Evolutionary conservation across 139 green algal genomes (phyloP), one percentile per base, ranked within the genome.

Genomic region (Coccomyxa sp.): DNA sequence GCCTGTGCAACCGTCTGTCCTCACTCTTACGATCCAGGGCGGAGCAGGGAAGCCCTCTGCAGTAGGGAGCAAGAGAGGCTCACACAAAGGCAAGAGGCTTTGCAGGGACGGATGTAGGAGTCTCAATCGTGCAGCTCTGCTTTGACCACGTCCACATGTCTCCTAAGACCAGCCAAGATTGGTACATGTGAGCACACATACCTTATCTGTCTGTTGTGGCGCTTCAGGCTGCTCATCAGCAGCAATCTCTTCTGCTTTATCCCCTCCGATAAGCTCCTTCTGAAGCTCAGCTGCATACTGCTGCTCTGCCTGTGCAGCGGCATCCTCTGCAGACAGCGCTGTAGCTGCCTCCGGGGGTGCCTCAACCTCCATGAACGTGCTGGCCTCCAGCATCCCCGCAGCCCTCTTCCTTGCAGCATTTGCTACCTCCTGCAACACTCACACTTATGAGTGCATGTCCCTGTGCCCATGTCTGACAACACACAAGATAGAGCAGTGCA

Each of bases 201-300:
- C 50, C 50, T 64, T 18, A 64, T 64, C 5, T 18, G 50, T 18
- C 50, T 3, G 50, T 22, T 18, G 50, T 22, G 50, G 33, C 72
- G 38, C 69, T 41, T 36, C 80, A 69, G n/a, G 75, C 74, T 72
- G 82, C 58, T 33, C 80, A 54, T 83, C 78, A 10, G 76, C 68
- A 9, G 37, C 68, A 7, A 24, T 34, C 10, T 27, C 38, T 33
- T 37, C 44, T n/a, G 68, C 22, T 38, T 55, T 35, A 71, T 37
- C 73, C 14, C 29, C 35, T 18, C 41, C 64, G 64, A 16, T 41
- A 14, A 96, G 78, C 90, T 96, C 92, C 71, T 86, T 85, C 8
- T 78, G 77, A 55, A 97, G 88, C 73, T 96, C 93, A 18, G 76
- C 84, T 0, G 75, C 64, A 74, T 95, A 92, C 31, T 77, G 70